Evolutionary conservation across 768 basidiomycete genomes (phyloP), one percentile per base, ranked within the genome.

Genomic region (Trametes elegans): DNA sequence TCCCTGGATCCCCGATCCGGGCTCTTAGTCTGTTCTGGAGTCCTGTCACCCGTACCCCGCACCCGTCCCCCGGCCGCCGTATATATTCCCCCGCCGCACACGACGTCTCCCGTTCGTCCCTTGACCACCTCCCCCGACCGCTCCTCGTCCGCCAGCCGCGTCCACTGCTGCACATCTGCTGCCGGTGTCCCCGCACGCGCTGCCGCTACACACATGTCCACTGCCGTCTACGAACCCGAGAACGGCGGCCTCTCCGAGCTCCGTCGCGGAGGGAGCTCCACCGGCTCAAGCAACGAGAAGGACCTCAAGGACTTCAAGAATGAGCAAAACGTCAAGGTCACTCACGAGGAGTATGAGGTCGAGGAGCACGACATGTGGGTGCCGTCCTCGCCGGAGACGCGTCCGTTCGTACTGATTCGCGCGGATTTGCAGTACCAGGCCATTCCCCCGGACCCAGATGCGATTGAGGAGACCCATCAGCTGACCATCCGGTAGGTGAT

Each of bases 381-480:
- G 18, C 14, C 27, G 7, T 11, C 16, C 19, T 16, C n/a, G 16
- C n/a, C 13, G 3, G 19, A 3, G 3, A 7, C 5, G 26, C 10
- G 10, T 8, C 1, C 18, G 23, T 35, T 1, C 10, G 26, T 7
- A 27, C 1, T 16, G 7, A 31, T 16, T 39, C n/a, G 23, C n/a
- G 31, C 2, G 18, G 6, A 18, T 21, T 14, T 36, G 5, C 28
- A 64, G 60, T 23, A 36, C 61, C 5, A 48, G 71, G 41, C 82
- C 82, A 4, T 84, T 85, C 70, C 82, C 82, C 35, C 79, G 18
- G 76, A 80, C 57, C 77, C 79, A 13, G 63, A 77, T 60, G 74
- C 74, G 13, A 59, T 64, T 9, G 75, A 74, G 31, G 80, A 82
- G 62, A 75, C 74, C 14, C 77, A 78, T 52, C 80, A 79, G 64